Percentiles rank a stretch among this genome's conserved stretches.
Evolutionary conservation across 768 basidiomycete species (phyloP).

Genomic region (Psilocybe cubensis): DNA sequence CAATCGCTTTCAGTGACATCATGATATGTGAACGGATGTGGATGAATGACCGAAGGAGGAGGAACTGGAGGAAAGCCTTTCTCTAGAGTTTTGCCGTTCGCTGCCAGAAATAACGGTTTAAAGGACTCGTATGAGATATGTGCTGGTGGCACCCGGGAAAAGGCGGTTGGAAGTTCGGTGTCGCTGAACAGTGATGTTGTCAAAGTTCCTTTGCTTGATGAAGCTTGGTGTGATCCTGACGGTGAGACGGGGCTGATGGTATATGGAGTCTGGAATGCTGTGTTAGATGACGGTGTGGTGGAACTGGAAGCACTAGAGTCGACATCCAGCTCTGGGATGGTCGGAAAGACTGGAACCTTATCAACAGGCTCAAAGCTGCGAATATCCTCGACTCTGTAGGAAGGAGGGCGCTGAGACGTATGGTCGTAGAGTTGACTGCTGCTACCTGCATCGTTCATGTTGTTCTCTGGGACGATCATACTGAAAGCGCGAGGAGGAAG

Average conservation of each 20-base stretch:
- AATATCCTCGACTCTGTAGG: neutral
- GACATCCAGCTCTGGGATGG: neutral
- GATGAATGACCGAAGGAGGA: slow-evolving; percentile 39
- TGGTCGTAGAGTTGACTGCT: neutral
- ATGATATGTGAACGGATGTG: slow-evolving; percentile 55
- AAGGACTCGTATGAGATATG: slow-evolving; percentile 30
- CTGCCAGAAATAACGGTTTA: slow-evolving; percentile 31
- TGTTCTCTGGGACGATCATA: neutral
- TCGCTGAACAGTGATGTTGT: neutral
- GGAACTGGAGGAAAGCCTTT: slow-evolving; percentile 47
- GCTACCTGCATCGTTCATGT: neutral
- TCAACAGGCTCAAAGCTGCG: neutral
- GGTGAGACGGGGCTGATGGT: neutral
- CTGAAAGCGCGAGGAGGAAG: neutral
- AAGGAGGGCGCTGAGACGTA: neutral
- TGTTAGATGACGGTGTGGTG: neutral
- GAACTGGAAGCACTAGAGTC: no score
- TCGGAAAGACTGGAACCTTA: neutral
- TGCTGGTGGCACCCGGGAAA: slow-evolving; percentile 22
- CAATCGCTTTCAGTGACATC: slow-evolving; percentile 56
- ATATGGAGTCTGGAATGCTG: neutral
- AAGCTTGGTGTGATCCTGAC: neutral
- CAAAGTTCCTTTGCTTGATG: neutral
- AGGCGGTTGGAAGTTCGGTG: slow-evolving; percentile 4
- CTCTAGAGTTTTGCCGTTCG: slow-evolving; percentile 34